Conservation (phyloP, 805 yeast species). For the Candida odintsovae region DNA sequence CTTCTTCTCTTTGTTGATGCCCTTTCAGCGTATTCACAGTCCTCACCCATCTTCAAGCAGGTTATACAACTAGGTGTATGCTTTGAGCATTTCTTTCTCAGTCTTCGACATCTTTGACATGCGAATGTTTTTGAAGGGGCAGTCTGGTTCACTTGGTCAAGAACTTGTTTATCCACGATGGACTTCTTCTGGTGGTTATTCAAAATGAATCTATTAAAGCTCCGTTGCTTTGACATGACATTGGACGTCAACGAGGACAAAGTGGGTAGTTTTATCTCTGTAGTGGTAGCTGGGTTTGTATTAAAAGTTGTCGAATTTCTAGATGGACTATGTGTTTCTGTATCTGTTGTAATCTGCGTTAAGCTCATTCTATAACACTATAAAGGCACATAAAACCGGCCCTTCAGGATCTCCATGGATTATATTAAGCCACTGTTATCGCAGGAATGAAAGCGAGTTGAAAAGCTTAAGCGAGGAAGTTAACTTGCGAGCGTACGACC, state of each 20-base stretch:
- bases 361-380: neutral
- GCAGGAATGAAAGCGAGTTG: neutral
- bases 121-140: conserved; percentile 4
- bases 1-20: conserved; percentile 1
- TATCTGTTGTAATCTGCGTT: neutral
- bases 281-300: neutral
- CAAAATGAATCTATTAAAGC: conserved; percentile 12
- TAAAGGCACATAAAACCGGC: neutral
- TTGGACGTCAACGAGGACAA: neutral
- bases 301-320: neutral
- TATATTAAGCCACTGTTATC: neutral
- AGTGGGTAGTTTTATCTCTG: neutral
- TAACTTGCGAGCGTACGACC: too few relatives aligned
- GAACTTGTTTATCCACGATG: neutral
- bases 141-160: conserved; percentile 2
- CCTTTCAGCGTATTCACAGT: conserved; percentile 23
- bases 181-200: conserved; percentile 13
- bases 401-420: neutral
- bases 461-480: too few relatives aligned
- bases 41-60: conserved; percentile 38
- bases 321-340: neutral
- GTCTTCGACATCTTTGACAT: conserved; percentile 6
- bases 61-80: conserved; percentile 31
- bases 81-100: conserved; percentile 9
- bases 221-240: neutral